Evolutionary conservation across 2,329 filamentous ascomycete species (phyloP).

Genomic region (Cercospora sp.): DNA sequence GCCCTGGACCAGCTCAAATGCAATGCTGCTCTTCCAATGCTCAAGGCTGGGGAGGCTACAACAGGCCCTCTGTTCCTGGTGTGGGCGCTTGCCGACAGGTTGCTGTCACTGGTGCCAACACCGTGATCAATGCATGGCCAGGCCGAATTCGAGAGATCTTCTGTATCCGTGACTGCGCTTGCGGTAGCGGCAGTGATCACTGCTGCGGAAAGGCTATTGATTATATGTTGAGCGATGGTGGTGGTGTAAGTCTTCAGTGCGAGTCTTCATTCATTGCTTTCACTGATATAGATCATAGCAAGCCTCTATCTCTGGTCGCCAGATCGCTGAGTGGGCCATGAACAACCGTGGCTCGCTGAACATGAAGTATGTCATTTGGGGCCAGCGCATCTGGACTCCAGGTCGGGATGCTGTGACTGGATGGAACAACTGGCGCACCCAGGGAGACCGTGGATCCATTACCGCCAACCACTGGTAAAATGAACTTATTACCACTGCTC

Average conservation of each 20-base stretch:
- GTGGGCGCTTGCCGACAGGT: constrained; percentile 2
- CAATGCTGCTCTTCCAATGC: constrained; percentile 6
- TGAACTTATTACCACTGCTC: no score
- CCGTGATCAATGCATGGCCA: background rate
- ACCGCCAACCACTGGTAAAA: constrained; percentile 11
- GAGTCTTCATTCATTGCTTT: background rate
- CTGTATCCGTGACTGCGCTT: constrained; percentile 11
- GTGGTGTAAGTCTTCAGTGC: background rate
- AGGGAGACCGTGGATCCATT: constrained; percentile 3
- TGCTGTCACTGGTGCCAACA: constrained; percentile 2
- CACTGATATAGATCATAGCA: background rate
- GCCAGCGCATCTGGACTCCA: constrained; percentile 8
- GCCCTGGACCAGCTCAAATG: constrained; percentile 6
- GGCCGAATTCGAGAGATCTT: constrained; percentile 4
- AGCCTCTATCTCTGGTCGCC: constrained; percentile 2
- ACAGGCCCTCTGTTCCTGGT: background rate
- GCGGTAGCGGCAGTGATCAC: constrained; percentile 3
- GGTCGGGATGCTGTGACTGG: background rate
- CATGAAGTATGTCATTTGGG: constrained; percentile 9
- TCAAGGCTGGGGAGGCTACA: constrained; percentile 6
- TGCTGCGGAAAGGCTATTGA: constrained; percentile 15
- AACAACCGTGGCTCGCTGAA: constrained; percentile 6
- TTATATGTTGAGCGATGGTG: constrained; percentile 12
- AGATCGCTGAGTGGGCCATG: constrained; percentile 14
- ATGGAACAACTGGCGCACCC: constrained; percentile 6